Evolutionary conservation across 2,329 filamentous ascomycete species (phyloP), one percentile per base, ranked within the genome.

Genomic region (Remersonia thermophila): DNA sequence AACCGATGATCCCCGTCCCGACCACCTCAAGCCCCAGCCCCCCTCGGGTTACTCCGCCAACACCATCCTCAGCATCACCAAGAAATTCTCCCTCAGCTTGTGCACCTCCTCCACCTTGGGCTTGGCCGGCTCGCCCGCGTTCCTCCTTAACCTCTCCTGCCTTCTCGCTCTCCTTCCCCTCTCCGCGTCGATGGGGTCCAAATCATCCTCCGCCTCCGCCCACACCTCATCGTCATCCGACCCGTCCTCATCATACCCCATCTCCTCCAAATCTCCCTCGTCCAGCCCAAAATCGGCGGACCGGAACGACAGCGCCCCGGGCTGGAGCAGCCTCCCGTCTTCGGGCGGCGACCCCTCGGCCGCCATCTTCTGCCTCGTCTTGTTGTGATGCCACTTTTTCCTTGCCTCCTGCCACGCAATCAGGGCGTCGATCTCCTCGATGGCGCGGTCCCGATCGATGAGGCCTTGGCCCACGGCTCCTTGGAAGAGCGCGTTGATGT

Each of bases 291-390:
- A 98, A 60, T 98, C 91, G 33, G 73, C 75, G 15, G 80, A 79
- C 51, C 71, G 77, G 62, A 96, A 93, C 11, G 57, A 63, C 46
- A 67, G 64, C 16, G 65, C 74, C 7, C 69, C 72, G 6, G 69
- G 67, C 35, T 8, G 7, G 25, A 62, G 58, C 38, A 69, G 58
- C 35, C 65, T 63, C 5, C 67, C 66, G 6, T 28, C 27, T 5
- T 12, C 12, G 5, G 27, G 25, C 25, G 55, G 67, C 2, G 11
- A 37, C 3, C 77, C 77, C 51, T 89, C 86, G 2, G 85, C 86
- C 0, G 91, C 91, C 91, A 98, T 96, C 69, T 98, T 98, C 63
- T 96, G 91, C 36, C 87, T 69, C 7, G 91, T 98, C 69, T 98
- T 98, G 61, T 93, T 85, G 42, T 89, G 78, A 56, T 98, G 91